A percentile compares a stretch with the other conserved stretches of the same genome.
phyloP scores from a whole-genome alignment of 2,329 filamentous ascomycete species.

The Colletotrichum sp. region DNA sequence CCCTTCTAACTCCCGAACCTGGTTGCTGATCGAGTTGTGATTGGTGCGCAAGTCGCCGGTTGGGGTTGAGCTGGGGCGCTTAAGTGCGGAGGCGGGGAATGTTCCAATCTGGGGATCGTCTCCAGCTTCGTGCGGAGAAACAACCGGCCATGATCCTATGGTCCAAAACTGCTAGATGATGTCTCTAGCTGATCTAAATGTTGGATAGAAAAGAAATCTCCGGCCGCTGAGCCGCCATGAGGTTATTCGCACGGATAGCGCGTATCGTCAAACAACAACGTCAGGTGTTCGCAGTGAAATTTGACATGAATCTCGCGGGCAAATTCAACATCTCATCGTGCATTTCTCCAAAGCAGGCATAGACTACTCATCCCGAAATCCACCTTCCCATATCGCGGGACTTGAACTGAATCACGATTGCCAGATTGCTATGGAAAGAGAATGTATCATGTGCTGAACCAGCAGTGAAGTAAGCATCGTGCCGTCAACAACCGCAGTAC shows the following conservation, averaged over 20 bases:
- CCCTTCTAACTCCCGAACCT: not conserved
- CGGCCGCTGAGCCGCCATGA: not conserved
- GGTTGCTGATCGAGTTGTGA: not conserved
- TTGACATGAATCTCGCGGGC: not conserved
- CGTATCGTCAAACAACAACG: not conserved
- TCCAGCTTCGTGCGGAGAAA: conserved; percentile 4
- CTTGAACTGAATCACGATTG: not conserved
- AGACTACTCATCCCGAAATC: accelerated
- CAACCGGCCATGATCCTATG: not conserved
- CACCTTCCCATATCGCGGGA: not conserved
- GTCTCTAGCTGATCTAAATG: not conserved
- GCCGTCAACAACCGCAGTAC: not conserved
- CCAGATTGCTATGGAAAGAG: not conserved
- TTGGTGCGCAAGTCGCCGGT: conserved; percentile 10
- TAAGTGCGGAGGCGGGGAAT: conserved; percentile 13
- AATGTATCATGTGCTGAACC: not conserved
- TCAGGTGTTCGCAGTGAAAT: not conserved
- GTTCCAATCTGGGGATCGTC: not conserved
- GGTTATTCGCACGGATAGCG: not conserved
- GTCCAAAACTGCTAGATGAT: not conserved
- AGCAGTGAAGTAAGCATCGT: not conserved
- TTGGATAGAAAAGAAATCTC: not conserved
- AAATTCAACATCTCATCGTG: not conserved
- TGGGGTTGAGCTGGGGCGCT: conserved; percentile 1
- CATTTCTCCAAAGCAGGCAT: not conserved